Evolutionary conservation across 2,329 filamentous ascomycete genomes (phyloP).

Genomic region (Onygenales sp.): DNA sequence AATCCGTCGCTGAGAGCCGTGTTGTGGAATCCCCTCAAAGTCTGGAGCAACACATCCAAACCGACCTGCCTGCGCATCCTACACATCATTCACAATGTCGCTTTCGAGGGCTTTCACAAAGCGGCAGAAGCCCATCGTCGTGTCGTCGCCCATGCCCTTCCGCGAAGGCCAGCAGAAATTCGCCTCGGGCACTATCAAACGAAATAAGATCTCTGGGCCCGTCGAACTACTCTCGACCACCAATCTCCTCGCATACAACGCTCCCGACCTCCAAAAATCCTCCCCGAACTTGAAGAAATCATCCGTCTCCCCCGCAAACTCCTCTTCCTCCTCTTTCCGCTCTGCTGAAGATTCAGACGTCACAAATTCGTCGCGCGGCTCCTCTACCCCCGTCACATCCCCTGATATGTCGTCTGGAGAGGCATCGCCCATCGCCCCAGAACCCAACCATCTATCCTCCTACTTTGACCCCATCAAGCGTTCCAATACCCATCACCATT

Average conservation of each 20-base stretch:
- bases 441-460: constrained; percentile 46
- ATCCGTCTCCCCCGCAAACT: constrained; percentile 25
- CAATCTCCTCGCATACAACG: constrained; percentile 92
- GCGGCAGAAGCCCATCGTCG: constrained; percentile 38
- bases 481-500: constrained; percentile 50
- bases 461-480: constrained; percentile 60
- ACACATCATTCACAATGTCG: constrained; percentile 22
- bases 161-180: constrained; percentile 37
- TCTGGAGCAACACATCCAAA: neutral
- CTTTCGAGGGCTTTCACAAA: constrained; percentile 39
- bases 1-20: neutral
- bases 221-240: constrained; percentile 85
- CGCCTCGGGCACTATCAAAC: constrained; percentile 36
- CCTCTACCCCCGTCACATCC: constrained; percentile 39
- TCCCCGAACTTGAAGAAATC: constrained; percentile 16
- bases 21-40: too few relatives aligned
- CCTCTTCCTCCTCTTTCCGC: constrained; percentile 45
- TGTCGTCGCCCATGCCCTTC: constrained; percentile 34
- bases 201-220: constrained; percentile 65
- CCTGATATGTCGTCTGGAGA: constrained; percentile 37
- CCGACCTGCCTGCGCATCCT: neutral
- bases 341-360: constrained; percentile 58
- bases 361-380: constrained; percentile 37
- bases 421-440: constrained; percentile 38
- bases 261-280: constrained; percentile 59